Evolutionary conservation across 768 basidiomycete genomes (phyloP), one percentile per base, ranked within the genome.

Genomic region (Asterophora lycoperdoides): DNA sequence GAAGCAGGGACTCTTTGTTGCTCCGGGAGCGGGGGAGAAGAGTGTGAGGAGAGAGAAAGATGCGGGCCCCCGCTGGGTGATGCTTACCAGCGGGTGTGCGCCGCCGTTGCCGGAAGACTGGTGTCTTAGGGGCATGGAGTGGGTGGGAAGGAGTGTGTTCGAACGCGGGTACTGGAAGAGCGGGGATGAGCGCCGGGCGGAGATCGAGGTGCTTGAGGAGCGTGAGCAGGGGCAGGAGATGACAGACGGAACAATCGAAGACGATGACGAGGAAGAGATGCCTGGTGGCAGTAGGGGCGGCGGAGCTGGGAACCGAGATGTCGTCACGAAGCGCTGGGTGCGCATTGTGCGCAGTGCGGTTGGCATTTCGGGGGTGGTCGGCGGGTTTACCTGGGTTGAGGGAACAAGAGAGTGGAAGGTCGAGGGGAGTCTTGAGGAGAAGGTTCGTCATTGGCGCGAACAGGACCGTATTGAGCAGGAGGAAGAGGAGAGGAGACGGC

Each of bases 111-210:
- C 89, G 0, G 96, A 99, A 66, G 96, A 98, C 60, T 97, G 94
- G 93, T 89, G 88, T 59, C 63, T 97, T 56, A 79, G 96, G 28
- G 96, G 96, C 1, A 91, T 94, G 84, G 93, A 93, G 57, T 99
- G 96, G 96, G 86, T 91, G 3, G 87, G 90, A 5, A 76, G 91
- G 50, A 81, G 82, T 52, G 84, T 97, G 13, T 98, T 87, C 62
- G 93, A 95, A 64, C 81, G 90, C 34, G 95, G 94, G 0, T 98
- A 86, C 64, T 99, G 96, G 96, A 89, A 86, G 61, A 72, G 73
- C n/a, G 79, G 78, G 28, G 86, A 84, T 44, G 83, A 84, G 48
- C 74, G 77, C 34, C 65, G 66, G 52, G 68, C 71, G 0, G 95
- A 98, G 72, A 74, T 89, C 46, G 93, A 93, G 58, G 84, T 93